Percentiles rank a stretch among this genome's conserved stretches.
Evolutionary conservation across 805 yeast species (phyloP).

Genomic region (Schwanniomyces yamadae): DNA sequence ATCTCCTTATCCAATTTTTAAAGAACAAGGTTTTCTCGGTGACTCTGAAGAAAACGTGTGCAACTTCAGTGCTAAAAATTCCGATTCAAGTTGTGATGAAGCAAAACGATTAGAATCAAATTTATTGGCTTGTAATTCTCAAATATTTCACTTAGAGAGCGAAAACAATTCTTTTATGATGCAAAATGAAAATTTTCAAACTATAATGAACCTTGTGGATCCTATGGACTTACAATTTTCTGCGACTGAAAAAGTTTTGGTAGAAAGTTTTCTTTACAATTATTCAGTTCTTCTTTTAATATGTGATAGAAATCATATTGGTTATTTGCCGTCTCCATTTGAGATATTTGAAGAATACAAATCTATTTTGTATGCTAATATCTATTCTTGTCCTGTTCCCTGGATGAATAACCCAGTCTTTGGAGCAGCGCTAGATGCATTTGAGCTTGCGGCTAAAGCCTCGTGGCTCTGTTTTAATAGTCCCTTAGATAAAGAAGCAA

Average conservation of each 20-base stretch:
- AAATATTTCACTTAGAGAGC: no score
- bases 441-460: slow-evolving; percentile 7
- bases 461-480: slow-evolving; percentile 6
- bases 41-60: no score
- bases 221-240: neutral
- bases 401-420: slow-evolving; percentile 8
- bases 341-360: slow-evolving; percentile 5
- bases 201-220: neutral
- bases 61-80: neutral
- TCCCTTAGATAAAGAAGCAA: neutral
- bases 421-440: slow-evolving; percentile 6
- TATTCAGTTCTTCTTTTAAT: slow-evolving; percentile 4
- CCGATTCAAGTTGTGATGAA: neutral
- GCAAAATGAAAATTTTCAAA: neutral
- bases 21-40: neutral
- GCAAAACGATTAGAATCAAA: no score
- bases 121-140: no score
- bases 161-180: neutral
- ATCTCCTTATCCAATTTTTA: neutral
- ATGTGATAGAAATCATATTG: slow-evolving; percentile 1
- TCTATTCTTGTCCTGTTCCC: slow-evolving; percentile 1
- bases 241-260: slow-evolving; percentile 3
- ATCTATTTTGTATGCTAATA: neutral
- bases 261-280: slow-evolving; percentile 4
- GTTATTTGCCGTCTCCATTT: slow-evolving; percentile 5